phyloP scores from a whole-genome alignment of 148 eudicot genomes.

The Rhododendron ferrugineum region DNA sequence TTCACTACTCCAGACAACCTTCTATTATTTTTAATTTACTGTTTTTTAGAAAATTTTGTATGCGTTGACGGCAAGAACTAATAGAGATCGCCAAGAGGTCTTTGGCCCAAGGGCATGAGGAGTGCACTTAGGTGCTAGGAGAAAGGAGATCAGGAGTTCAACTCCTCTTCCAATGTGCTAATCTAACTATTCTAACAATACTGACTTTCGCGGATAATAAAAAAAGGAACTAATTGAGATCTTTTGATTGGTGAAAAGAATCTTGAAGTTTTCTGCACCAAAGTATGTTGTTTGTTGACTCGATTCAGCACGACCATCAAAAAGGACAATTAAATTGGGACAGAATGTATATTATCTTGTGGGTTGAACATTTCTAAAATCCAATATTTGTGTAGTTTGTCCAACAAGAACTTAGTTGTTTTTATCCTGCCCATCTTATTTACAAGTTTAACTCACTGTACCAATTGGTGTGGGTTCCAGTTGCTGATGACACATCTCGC shows the following conservation, averaged over 20 bases:
- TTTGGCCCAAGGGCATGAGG: neutral
- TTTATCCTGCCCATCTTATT: slow-evolving; percentile 12
- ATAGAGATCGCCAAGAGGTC: neutral
- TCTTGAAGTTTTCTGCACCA: neutral
- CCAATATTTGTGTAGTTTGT: neutral
- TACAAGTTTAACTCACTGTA: slow-evolving; percentile 25
- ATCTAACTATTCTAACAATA: neutral
- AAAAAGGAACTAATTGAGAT: neutral
- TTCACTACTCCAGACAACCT: neutral
- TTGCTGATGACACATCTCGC: slow-evolving; percentile 24
- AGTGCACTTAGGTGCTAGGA: neutral
- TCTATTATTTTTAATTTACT: neutral
- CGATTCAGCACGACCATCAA: neutral
- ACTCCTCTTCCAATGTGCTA: neutral
- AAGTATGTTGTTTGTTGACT: neutral
- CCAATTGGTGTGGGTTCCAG: slow-evolving; percentile 23
- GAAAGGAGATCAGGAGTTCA: neutral
- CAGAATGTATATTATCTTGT: neutral
- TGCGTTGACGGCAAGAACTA: neutral
- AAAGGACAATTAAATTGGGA: neutral
- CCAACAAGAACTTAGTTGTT: neutral
- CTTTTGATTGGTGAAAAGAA: neutral
- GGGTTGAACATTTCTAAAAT: neutral
- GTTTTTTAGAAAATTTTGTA: neutral
- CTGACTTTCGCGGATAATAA: neutral